Evolutionary conservation across 306 rosid species (phyloP), one percentile per base, ranked within the genome.

Genomic region (Lathyrus tuberosus): DNA sequence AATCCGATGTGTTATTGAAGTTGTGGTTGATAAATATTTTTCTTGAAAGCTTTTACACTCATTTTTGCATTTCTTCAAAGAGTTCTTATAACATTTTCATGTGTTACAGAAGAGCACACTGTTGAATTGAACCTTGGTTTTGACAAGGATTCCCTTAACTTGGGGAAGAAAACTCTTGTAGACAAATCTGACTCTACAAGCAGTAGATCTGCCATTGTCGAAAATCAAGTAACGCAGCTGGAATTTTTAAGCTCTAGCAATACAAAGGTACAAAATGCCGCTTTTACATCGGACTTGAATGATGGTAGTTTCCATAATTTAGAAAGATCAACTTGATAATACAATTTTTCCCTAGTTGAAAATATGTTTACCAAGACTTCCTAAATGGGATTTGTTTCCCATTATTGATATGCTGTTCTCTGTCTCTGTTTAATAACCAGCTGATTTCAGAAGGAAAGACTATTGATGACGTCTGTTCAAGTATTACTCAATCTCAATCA

Each of bases 391-490:
- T 11, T 71, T 33, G 1, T 38, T 71, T 76, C 15, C 31, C 8
- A 28, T 67, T 61, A 43, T 17, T 70, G 63, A 71, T 72, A 67
- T 52, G 33, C 49, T 46, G 49, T 70, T 76, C 31, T 66, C 58
- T 63, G 42, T 33, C 51, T 48, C 41, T 65, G 76, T 74, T 81
- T 66, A 43, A 58, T 46, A 71, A 72, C 64, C 86, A 88, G 91
- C 74, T 84, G 56, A 66, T 81, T 71, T 74, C 84, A 52, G 87
- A 84, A 56, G 84, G 79, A 59, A 88, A 69, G 49, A 61, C 82
- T 11, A 40, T 20, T 20, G 77, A 73, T 44, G 70, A 33, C 69
- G 64, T 65, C 62, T 63, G 44, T 75, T 78, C 83, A 26, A 76
- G 68, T 24, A 47, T 46, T 70, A 59, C 70, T 15, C 78, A 78